Percentiles rank a stretch among this genome's conserved stretches.
phyloP scores from a whole-genome alignment of 176 grass and related monocot genomes.

The Oryza officinalis region DNA sequence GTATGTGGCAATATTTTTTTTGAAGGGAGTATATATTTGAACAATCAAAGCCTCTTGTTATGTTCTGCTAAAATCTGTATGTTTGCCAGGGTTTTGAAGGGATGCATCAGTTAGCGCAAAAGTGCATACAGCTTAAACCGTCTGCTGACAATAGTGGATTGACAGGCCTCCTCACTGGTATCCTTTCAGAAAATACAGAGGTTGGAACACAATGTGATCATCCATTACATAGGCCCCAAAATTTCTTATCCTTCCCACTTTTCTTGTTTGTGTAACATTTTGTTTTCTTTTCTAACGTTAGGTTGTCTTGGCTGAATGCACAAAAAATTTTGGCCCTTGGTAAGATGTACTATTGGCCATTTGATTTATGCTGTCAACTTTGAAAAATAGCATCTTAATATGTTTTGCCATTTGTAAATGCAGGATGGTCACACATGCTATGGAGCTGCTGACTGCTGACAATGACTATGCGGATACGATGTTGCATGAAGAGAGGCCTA shows the following conservation, averaged over 20 bases:
- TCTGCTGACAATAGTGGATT: slow-evolving; percentile 62
- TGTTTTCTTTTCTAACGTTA: slow-evolving; percentile 47
- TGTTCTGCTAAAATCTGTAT: slow-evolving; percentile 35
- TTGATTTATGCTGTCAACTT: slow-evolving; percentile 22
- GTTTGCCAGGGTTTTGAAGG: slow-evolving; percentile 87
- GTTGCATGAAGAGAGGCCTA: slow-evolving; percentile 82
- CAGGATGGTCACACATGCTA: slow-evolving; percentile 92
- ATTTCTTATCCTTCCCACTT: slow-evolving; percentile 13
- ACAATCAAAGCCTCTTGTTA: not conserved
- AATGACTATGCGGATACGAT: slow-evolving; percentile 78
- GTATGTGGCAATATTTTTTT: not conserved
- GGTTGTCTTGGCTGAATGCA: slow-evolving; percentile 92
- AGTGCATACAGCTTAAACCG: slow-evolving; percentile 89
- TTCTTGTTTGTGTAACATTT: slow-evolving; percentile 31
- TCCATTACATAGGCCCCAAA: slow-evolving; percentile 24
- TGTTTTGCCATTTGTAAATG: slow-evolving; percentile 36
- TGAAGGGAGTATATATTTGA: not conserved
- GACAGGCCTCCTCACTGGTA: slow-evolving; percentile 68
- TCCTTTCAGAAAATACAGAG: slow-evolving; percentile 94
- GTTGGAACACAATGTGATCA: slow-evolving; percentile 45
- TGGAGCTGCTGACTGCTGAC: slow-evolving; percentile 83
- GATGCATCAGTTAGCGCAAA: slow-evolving; percentile 76
- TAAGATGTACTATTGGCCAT: slow-evolving; percentile 46
- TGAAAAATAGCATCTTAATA: slow-evolving; percentile 20
- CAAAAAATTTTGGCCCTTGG: slow-evolving; percentile 86